phyloP scores from a whole-genome alignment of 495 filamentous ascomycete species.

The Neurospora sp. region DNA sequence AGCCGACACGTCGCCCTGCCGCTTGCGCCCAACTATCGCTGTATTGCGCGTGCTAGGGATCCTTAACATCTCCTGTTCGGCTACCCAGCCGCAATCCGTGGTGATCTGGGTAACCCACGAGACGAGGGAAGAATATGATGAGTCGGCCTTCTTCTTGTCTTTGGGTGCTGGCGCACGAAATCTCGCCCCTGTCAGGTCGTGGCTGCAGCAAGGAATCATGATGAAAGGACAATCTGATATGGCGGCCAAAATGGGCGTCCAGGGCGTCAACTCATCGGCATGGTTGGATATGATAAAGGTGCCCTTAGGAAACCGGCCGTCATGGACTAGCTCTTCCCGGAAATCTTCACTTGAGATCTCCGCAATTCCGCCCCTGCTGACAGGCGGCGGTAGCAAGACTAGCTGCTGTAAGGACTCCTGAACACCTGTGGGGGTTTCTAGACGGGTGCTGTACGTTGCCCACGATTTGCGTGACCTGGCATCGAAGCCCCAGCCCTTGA shows the following conservation, averaged over 20 bases:
- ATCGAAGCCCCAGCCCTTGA: constrained; percentile 82
- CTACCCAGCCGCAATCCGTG: constrained; percentile 57
- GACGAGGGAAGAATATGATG: constrained; percentile 64
- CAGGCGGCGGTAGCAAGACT: constrained; percentile 58
- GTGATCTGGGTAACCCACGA: constrained; percentile 60
- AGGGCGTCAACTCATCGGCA: constrained; percentile 88
- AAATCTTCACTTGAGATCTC: constrained; percentile 13
- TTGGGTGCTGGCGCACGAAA: constrained; percentile 60
- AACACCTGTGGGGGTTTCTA: constrained; percentile 25
- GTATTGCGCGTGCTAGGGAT: constrained; percentile 88
- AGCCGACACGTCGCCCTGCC: constrained; percentile 5
- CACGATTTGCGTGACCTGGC: constrained; percentile 76
- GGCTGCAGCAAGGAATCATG: constrained; percentile 90
- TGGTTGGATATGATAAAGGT: constrained; percentile 97
- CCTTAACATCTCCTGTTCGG: constrained; percentile 70
- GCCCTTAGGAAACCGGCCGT: constrained; percentile 59
- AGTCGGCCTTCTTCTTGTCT: constrained; percentile 38
- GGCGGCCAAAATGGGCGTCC: constrained; percentile 84
- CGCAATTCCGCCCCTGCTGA: constrained; percentile 16
- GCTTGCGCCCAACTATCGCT: constrained; percentile 57
- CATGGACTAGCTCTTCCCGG: constrained; percentile 40
- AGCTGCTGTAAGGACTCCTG: constrained; percentile 50
- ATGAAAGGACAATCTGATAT: constrained; percentile 71
- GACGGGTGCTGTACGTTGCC: constrained; percentile 48
- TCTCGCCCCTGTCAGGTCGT: constrained; percentile 63